Percentiles rank a stretch among this genome's conserved stretches.
Conservation (phyloP, 345 rosid genomes). For the Trapa bicornis region DNA sequence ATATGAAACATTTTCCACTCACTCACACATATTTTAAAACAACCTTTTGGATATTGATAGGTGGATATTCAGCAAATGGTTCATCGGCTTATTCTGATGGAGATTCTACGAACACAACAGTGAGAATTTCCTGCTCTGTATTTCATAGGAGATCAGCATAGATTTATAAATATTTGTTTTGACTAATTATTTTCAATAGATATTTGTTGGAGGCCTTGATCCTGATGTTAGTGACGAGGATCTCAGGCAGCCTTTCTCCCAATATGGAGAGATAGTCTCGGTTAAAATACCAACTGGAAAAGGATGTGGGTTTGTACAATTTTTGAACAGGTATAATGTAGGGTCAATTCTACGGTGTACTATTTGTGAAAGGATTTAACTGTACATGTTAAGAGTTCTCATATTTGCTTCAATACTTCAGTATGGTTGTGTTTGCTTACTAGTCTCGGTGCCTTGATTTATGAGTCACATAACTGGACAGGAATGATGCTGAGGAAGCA, state of each 20-base stretch:
- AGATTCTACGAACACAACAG: conserved; percentile 71
- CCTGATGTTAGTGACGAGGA: conserved; percentile 73
- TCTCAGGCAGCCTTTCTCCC: conserved; percentile 64
- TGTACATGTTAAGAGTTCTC: too few species aligned
- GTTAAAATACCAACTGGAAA: conserved; percentile 81
- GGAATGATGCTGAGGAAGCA: conserved; percentile 14
- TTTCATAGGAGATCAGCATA: conserved; percentile 11
- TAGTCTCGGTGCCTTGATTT: not conserved
- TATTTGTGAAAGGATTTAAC: too few species aligned
- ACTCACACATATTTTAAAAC: too few species aligned
- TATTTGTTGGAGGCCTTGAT: conserved; percentile 96
- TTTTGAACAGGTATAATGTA: conserved; percentile 49
- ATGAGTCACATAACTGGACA: not conserved
- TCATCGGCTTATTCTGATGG: conserved; percentile 42
- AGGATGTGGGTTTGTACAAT: conserved; percentile 92
- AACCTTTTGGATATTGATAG: too few species aligned
- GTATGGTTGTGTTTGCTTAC: too few species aligned
- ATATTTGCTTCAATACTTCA: too few species aligned
- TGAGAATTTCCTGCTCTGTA: conserved; percentile 24
- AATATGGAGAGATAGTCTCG: conserved; percentile 70
- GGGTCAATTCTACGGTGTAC: not conserved
- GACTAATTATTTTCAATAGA: conserved; percentile 31
- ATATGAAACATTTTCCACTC: not conserved
- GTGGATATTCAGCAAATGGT: conserved; percentile 41
- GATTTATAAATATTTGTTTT: conserved; percentile 3